Evolutionary conservation across 441 rosid genomes (phyloP).

Genomic region (Gossypium schwendimanii): DNA sequence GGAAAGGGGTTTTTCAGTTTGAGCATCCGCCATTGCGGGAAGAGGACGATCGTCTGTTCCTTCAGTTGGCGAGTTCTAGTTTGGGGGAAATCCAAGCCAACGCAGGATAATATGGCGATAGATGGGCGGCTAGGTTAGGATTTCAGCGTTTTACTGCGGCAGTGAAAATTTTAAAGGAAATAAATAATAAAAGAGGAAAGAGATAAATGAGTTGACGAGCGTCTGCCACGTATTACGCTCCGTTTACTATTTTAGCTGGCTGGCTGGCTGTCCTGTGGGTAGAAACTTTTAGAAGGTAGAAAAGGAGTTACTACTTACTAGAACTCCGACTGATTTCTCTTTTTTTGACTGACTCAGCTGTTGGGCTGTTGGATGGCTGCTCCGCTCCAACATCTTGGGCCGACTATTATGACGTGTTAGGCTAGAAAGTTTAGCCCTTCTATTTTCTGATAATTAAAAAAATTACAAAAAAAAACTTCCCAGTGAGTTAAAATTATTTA

Average conservation of each 20-base stretch:
- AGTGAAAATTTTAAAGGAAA: background rate
- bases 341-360: background rate
- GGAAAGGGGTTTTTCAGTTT: slow-evolving; percentile 29
- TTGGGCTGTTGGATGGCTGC: background rate
- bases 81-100: slow-evolving; percentile 11
- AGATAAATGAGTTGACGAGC: background rate
- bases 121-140: slow-evolving; percentile 9
- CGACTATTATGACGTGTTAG: background rate
- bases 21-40: slow-evolving; percentile 66
- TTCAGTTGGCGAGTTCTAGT: slow-evolving; percentile 1
- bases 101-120: background rate
- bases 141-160: background rate
- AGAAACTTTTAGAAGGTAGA: background rate
- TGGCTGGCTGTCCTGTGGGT: background rate
- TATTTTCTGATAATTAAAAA: background rate
- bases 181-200: background rate
- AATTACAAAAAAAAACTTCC: no score
- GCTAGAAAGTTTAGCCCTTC: background rate
- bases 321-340: background rate
- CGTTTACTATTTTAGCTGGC: background rate
- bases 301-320: background rate
- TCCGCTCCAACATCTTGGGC: background rate
- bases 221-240: background rate
- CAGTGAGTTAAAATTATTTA: no score
- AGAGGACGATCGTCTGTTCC: slow-evolving; percentile 7